Evolutionary conservation across 2,329 filamentous ascomycete genomes (phyloP).

Genomic region (Aspergillus thermomutatus): DNA sequence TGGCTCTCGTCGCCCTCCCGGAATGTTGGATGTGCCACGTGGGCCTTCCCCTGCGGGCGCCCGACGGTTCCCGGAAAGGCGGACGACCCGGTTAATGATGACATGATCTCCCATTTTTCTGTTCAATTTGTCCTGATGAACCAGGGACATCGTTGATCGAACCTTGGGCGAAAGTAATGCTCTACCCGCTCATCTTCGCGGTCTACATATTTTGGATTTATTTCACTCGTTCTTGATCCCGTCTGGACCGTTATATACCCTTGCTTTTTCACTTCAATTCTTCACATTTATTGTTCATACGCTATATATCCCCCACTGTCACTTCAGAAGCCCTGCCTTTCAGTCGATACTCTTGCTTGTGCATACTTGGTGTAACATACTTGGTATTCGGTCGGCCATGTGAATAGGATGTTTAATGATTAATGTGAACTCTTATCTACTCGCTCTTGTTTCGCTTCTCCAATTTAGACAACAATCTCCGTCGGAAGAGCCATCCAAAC

Average conservation of each 20-base stretch:
- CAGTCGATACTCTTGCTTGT: not conserved
- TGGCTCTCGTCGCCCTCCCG: conserved; percentile 15
- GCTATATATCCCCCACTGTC: not conserved
- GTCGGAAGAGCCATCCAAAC: not conserved
- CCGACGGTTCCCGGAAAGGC: conserved; percentile 46
- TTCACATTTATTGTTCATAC: not conserved
- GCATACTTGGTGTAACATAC: not conserved
- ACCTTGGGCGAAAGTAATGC: too few species aligned
- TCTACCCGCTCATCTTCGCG: not conserved
- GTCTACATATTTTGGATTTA: not conserved
- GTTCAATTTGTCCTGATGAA: not conserved
- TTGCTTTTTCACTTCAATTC: not conserved
- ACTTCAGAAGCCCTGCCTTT: not conserved
- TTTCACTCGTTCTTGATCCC: not conserved
- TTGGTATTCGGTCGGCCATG: not conserved
- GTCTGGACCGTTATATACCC: conserved; percentile 1
- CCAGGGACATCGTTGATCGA: not conserved
- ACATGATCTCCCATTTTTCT: conserved; percentile 30
- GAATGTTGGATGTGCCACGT: conserved; percentile 22
- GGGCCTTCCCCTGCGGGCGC: conserved; percentile 26
- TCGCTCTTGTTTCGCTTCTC: not conserved
- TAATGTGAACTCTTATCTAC: not conserved
- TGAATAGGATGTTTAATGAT: not conserved
- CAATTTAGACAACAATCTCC: not conserved
- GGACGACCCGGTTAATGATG: conserved; percentile 50